Evolutionary conservation across 768 basidiomycete species (phyloP).

Genomic region (Trametes villosa): DNA sequence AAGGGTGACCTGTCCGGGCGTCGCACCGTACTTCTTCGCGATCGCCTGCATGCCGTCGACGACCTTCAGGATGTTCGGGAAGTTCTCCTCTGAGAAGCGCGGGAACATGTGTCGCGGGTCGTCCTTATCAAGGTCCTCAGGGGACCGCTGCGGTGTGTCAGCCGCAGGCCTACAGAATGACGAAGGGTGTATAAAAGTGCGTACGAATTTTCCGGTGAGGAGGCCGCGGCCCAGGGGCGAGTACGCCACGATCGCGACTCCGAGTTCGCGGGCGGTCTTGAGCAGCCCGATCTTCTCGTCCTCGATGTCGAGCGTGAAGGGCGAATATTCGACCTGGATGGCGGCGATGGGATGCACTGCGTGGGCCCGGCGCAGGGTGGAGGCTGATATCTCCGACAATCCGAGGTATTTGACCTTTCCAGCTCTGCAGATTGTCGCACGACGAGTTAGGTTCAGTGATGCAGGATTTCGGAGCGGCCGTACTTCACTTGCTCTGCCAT

Average conservation of each 20-base stretch:
- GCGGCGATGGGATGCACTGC: conserved; percentile 50
- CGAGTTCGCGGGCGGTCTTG: conserved; percentile 46
- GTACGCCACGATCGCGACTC: conserved; percentile 51
- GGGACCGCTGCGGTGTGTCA: background rate
- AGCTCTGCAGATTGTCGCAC: conserved; percentile 23
- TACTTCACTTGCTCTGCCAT: conserved; percentile 34
- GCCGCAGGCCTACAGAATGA: background rate
- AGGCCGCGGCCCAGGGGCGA: conserved; percentile 48
- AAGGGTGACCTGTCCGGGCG: conserved; percentile 38
- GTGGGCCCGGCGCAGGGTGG: conserved; percentile 33
- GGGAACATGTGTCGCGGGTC: conserved; percentile 35
- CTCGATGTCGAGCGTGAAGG: conserved; percentile 50
- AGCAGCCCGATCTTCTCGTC: conserved; percentile 44
- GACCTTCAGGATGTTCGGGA: conserved; percentile 47
- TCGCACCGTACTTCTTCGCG: conserved; percentile 38
- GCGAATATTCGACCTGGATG: conserved; percentile 49
- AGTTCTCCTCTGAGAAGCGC: conserved; percentile 42
- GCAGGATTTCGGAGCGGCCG: too few species aligned
- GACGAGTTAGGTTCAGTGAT: too few species aligned
- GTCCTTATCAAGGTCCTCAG: background rate
- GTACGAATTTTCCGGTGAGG: conserved; percentile 48
- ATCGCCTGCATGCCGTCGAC: conserved; percentile 38
- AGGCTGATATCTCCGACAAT: conserved; percentile 35
- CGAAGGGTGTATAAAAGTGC: conserved; percentile 9
- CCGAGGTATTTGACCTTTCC: conserved; percentile 33